Conservation (phyloP, 768 basidiomycete species). For the Xerocomellus amylosporus region DNA sequence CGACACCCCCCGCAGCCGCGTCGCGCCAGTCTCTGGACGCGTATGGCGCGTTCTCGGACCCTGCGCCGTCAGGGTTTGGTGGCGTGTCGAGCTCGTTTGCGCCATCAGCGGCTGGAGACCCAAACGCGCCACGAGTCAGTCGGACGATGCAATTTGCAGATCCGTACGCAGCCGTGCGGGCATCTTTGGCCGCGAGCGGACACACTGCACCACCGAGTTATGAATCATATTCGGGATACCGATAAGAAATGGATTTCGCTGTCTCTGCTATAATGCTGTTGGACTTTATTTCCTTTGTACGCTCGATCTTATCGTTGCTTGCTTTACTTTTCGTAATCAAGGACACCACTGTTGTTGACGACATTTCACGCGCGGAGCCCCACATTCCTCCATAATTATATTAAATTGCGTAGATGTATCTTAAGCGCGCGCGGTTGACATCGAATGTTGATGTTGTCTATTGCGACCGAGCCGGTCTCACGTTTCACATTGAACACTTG, state of each 20-base stretch:
- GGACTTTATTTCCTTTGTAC: slow-evolving; percentile 12
- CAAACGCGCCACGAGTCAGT: slow-evolving; percentile 55
- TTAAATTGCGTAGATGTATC: slow-evolving; percentile 10
- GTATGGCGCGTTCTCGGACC: slow-evolving; percentile 90
- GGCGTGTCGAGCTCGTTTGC: slow-evolving; percentile 35
- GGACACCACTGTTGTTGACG: slow-evolving; percentile 11
- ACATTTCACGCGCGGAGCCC: background rate
- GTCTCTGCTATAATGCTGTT: background rate
- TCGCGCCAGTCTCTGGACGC: slow-evolving; percentile 76
- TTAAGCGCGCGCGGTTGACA: background rate
- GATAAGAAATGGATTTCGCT: slow-evolving; percentile 25
- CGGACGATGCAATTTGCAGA: slow-evolving; percentile 94
- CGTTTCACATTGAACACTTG: slow-evolving; percentile 6
- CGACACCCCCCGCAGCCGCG: slow-evolving; percentile 31
- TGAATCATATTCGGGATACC: slow-evolving; percentile 53
- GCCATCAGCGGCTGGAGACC: slow-evolving; percentile 33
- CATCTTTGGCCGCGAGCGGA: slow-evolving; percentile 41
- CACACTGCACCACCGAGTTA: slow-evolving; percentile 48
- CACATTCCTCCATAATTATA: slow-evolving; percentile 8
- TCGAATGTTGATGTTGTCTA: slow-evolving; percentile 9
- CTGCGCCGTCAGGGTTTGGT: slow-evolving; percentile 74
- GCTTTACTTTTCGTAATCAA: slow-evolving; percentile 6
- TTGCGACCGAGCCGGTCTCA: slow-evolving; percentile 19
- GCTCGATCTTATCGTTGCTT: slow-evolving; percentile 8
- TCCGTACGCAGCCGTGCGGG: slow-evolving; percentile 80